Evolutionary conservation across 2,329 filamentous ascomycete genomes (phyloP), one percentile per base, ranked within the genome.

Genomic region (Aspergillus luchuensis): DNA sequence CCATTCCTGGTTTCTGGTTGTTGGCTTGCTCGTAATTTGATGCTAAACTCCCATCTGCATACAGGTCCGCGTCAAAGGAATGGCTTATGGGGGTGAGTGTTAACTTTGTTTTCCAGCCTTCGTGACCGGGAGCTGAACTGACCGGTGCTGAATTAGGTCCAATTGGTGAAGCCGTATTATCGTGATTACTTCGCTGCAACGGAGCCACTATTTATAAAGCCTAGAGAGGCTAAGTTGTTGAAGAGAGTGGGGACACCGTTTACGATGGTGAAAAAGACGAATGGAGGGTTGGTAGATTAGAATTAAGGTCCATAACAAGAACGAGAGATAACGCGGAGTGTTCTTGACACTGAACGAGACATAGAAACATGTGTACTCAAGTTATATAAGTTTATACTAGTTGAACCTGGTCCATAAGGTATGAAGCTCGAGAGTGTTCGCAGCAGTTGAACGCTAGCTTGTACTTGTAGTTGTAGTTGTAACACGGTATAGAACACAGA

Each of bases 121-220:
- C 5, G 33, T 15, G 10, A 36, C 10, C 4, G 13, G 33, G 5
- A 36, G 33, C 11, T 13, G 5, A 36, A 15, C 51, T 41, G 48
- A 13, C 4, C 5, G 41, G 49, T 28, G 2, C 28, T 5, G 28
- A 39, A 50, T 10, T 60, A 73, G 73, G 60, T 69, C 13, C 76
- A 78, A 71, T 52, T 76, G n/a, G 73, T 66, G 10, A 80, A 79
- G 64, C 67, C 72, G 2, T 80, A 81, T 59, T 80, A 80, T 61
- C 71, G 74, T 47, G 75, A 76, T 19, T 80, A 80, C 60, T 61
- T 79, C 2, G 72, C 69, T 13, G 64, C 69, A 7, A 80, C 78
- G 10, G 71, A 75, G 68, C 70, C 74, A 11, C 71, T 80, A 72
- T 79, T 74, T 60, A 58, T 76, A 41, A 80, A 79, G 63, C 74